Evolutionary conservation across 345 rosid genomes (phyloP).

Genomic region (Hypericum androsaemum): DNA sequence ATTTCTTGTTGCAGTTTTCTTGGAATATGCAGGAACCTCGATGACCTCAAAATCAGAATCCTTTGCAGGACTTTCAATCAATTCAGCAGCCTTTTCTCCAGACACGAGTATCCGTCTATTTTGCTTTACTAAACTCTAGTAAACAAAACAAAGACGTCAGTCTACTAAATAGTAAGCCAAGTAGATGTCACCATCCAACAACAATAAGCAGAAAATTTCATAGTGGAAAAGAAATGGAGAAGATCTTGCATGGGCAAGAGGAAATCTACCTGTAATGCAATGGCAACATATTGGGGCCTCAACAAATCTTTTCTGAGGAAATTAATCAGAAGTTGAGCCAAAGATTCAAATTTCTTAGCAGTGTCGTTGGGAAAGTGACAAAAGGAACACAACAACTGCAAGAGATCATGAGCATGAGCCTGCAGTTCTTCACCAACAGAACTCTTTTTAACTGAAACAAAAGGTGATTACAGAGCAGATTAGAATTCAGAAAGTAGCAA

Average conservation of each 20-base stretch:
- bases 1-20: constrained; percentile 61
- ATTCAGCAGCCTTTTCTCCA: constrained; percentile 20
- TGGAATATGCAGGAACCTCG: constrained; percentile 36
- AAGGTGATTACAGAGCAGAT: constrained; percentile 9
- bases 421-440: constrained; percentile 44
- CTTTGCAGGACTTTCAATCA: constrained; percentile 15
- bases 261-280: constrained; percentile 58
- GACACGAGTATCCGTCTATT: constrained; percentile 37
- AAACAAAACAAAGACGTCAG: not conserved
- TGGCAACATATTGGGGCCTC: constrained; percentile 59
- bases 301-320: constrained; percentile 45
- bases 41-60: constrained; percentile 27
- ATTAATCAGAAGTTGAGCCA: constrained; percentile 50
- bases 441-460: constrained; percentile 55
- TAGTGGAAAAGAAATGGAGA: constrained; percentile 1
- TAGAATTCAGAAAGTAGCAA: constrained; percentile 8
- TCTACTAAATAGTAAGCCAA: not conserved
- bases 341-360: constrained; percentile 34
- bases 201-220: not conserved
- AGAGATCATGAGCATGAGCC: constrained; percentile 55
- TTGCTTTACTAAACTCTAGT: constrained; percentile 70
- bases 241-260: not conserved
- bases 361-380: constrained; percentile 68
- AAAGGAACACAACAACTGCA: constrained; percentile 71
- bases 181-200: not conserved